Evolutionary conservation across 2,329 filamentous ascomycete species (phyloP), one percentile per base, ranked within the genome.

Genomic region (Aspergillus jensenii): DNA sequence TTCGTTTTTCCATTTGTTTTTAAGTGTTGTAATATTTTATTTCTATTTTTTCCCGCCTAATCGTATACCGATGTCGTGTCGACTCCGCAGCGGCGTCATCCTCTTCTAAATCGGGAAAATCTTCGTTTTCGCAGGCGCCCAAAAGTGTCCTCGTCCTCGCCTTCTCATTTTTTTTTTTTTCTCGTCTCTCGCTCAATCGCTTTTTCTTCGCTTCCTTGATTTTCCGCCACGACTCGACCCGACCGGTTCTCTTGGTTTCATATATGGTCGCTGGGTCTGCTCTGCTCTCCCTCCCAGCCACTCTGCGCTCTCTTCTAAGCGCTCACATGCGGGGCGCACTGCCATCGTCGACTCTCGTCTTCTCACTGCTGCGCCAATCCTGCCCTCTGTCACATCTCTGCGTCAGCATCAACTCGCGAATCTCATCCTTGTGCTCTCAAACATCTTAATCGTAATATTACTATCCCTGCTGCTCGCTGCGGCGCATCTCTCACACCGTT

Each of bases 271-370:
- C 23, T 46, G 25, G 23, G 44, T 46, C 8, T 25, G n/a, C 4
- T 14, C 27, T 23, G 21, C 5, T 12, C 27, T 8, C 41, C 12
- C 41, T 19, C 51, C 27, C 51, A 53, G 51, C 51, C 51, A 46
- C 51, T 45, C 46, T 48, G 19, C 15, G 45, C 23, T 12, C 25
- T 48, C 45, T 31, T 53, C 51, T 46, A 46, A 46, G 51, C 51
- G 51, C 51, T 53, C 52, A 47, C 31, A 41, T 54, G 52, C 52
- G 44, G 52, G 52, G 43, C 39, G 51, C 51, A 53, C 43, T 53
- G 51, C 51, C 51, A 46, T 53, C 41, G 23, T 19, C 50, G 15
- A 31, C 49, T 46, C 40, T 39, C 41, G 25, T 25, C 40, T 46
- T 41, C 17, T 35, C 43, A 33, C 41, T 46, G 12, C 50, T 45